phyloP scores from a whole-genome alignment of 129 eudicot species.

The Tagetes patula region DNA sequence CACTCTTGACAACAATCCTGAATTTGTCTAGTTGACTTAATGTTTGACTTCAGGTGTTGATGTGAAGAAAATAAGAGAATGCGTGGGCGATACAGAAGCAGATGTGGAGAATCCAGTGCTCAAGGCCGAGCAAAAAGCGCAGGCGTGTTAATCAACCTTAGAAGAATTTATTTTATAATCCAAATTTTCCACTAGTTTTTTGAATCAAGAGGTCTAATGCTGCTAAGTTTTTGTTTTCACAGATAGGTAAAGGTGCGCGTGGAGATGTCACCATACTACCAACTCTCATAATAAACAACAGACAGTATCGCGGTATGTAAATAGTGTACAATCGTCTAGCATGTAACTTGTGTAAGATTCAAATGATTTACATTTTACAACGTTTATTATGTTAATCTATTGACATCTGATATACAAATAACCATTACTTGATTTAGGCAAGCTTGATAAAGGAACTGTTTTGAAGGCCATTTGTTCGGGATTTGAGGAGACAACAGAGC shows the following conservation, averaged over 20 bases:
- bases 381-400: neutral
- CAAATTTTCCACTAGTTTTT: neutral
- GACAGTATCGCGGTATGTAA: constrained; percentile 76
- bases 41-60: constrained; percentile 51
- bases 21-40: too few relatives aligned
- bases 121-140: constrained; percentile 75
- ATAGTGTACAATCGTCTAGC: neutral
- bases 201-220: neutral
- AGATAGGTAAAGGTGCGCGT: constrained; percentile 86
- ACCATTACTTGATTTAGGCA: constrained; percentile 49
- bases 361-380: neutral
- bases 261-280: constrained; percentile 97
- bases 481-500: constrained; percentile 92
- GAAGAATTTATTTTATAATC: neutral
- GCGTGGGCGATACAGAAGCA: constrained; percentile 74
- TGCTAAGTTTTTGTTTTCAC: constrained; percentile 26
- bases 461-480: constrained; percentile 91
- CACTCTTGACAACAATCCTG: too few relatives aligned
- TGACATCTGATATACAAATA: constrained; percentile 1
- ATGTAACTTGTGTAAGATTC: neutral
- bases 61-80: constrained; percentile 60
- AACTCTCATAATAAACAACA: constrained; percentile 84
- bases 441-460: constrained; percentile 83
- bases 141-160: constrained; percentile 44
- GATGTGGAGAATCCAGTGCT: constrained; percentile 73